These are phyloP conservation scores for Penicillium sp. DNA, from an alignment of 2,329 filamentous ascomycete species.

Conservation along the genomic window DNA sequence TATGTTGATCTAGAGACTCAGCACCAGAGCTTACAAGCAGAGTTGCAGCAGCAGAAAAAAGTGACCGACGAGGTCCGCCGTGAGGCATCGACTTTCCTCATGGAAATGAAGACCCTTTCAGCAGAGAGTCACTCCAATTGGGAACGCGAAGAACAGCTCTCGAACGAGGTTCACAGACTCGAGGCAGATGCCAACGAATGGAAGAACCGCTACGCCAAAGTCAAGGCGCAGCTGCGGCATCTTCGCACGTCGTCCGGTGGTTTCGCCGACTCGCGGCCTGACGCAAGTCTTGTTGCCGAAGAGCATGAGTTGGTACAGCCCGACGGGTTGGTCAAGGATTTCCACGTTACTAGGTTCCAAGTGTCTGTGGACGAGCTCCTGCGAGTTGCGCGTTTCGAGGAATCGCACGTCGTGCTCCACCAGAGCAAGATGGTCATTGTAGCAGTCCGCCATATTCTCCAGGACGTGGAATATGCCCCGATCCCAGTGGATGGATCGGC, in stretches of 20 bases:
- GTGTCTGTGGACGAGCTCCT: constrained; percentile 90
- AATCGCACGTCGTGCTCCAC: constrained; percentile 73
- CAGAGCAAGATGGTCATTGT: constrained; percentile 84
- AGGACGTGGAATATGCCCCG: constrained; percentile 67
- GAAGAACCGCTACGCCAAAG: constrained; percentile 83
- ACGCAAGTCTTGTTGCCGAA: constrained; percentile 55
- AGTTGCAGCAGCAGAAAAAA: constrained; percentile 71
- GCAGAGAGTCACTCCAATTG: constrained; percentile 74
- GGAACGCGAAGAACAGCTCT: constrained; percentile 78
- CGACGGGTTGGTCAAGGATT: constrained; percentile 79
- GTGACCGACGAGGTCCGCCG: constrained; percentile 83
- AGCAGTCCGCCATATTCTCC: constrained; percentile 78
- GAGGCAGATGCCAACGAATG: constrained; percentile 85
- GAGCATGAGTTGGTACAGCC: constrained; percentile 71
- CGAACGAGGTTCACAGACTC: constrained; percentile 70
- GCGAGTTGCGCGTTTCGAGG: constrained; percentile 70
- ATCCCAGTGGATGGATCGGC: constrained; percentile 55
- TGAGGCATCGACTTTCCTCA: constrained; percentile 78
- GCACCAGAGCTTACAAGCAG: constrained; percentile 66
- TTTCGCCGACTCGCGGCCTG: constrained; percentile 52
- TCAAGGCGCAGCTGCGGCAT: constrained; percentile 81
- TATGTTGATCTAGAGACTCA: constrained; percentile 56
- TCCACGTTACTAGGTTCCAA: constrained; percentile 93
- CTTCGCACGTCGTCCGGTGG: constrained; percentile 79
- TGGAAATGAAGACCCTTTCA: constrained; percentile 86